Evolutionary conservation across 2,329 filamentous ascomycete species (phyloP).

Genomic region (Boeremia lycopersici): DNA sequence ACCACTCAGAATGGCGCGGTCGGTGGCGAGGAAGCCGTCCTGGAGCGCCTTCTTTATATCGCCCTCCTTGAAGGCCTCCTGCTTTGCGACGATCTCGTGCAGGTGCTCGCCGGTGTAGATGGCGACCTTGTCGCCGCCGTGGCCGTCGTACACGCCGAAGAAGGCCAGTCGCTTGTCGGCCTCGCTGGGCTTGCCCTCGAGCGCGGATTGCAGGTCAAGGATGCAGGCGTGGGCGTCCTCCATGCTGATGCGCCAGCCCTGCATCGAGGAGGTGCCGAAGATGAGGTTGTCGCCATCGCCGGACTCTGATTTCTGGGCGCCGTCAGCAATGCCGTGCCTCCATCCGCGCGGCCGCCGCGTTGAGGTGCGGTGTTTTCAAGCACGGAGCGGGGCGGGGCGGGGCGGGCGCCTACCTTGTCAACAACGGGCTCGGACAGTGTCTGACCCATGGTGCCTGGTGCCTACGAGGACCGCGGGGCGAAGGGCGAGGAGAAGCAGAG

Average conservation of each 20-base stretch:
- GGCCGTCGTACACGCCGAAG: slow-evolving; percentile 97
- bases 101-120: slow-evolving; percentile 91
- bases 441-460: slow-evolving; percentile 78
- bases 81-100: slow-evolving; percentile 91
- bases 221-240: slow-evolving; percentile 92
- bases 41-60: slow-evolving; percentile 96
- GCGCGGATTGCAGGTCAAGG: slow-evolving; percentile 78
- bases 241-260: slow-evolving; percentile 99
- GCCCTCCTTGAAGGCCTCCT: slow-evolving; percentile 88
- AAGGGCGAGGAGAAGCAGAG: slow-evolving; percentile 29
- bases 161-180: slow-evolving; percentile 82
- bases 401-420: slow-evolving; percentile 79
- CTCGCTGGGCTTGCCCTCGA: slow-evolving; percentile 62
- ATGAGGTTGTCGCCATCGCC: slow-evolving; percentile 92
- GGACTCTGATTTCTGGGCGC: slow-evolving; percentile 75
- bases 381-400: slow-evolving; percentile 38
- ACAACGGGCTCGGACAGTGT: slow-evolving; percentile 98
- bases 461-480: slow-evolving; percentile 36
- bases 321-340: not conserved
- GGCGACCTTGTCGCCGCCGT: slow-evolving; percentile 96
- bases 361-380: slow-evolving; percentile 11
- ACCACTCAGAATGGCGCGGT: slow-evolving; percentile 96
- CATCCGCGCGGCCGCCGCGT: not conserved
- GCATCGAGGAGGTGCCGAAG: slow-evolving; percentile 97
- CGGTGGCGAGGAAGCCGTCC: slow-evolving; percentile 95